These are phyloP conservation scores for Dichotomocladium elegans DNA, from an alignment of 371 early-diverging fungal species.

Conservation along the genomic window DNA sequence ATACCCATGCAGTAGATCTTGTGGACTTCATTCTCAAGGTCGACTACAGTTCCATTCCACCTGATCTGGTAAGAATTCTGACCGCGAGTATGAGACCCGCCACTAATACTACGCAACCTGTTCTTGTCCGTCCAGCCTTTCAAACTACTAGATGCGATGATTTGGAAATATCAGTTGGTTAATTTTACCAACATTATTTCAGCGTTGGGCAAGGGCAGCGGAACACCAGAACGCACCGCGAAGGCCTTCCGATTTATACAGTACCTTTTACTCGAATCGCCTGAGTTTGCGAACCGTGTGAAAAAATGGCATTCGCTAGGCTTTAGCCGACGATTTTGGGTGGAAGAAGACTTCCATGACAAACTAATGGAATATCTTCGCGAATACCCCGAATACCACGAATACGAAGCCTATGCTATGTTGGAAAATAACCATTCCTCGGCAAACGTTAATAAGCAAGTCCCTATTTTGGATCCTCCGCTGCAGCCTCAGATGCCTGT, in stretches of 20 bases:
- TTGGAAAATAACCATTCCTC: conserved; percentile 25
- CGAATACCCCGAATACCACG: conserved; percentile 70
- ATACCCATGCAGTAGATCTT: conserved; percentile 63
- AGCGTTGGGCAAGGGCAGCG: conserved; percentile 66
- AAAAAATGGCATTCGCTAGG: conserved; percentile 63
- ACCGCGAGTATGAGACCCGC: background rate
- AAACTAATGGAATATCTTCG: conserved; percentile 62
- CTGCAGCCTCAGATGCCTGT: conserved; percentile 62
- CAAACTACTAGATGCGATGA: conserved; percentile 58
- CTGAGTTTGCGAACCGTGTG: conserved; percentile 56
- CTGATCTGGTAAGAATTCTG: conserved; percentile 21
- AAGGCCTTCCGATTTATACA: conserved; percentile 49
- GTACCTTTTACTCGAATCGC: conserved; percentile 60
- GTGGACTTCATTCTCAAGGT: conserved; percentile 62
- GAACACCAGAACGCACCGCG: conserved; percentile 39
- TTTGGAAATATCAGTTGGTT: conserved; percentile 70
- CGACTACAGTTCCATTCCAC: conserved; percentile 28
- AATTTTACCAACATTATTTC: conserved; percentile 71
- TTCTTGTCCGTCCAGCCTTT: conserved; percentile 24
- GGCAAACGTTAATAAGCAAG: too few relatives aligned
- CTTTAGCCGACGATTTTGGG: conserved; percentile 70
- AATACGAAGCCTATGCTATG: conserved; percentile 67
- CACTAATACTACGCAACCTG: background rate
- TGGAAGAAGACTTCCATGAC: conserved; percentile 63
- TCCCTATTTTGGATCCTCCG: conserved; percentile 50